Evolutionary conservation across 2,329 filamentous ascomycete species (phyloP).

Genomic region (Bimuria novae-zelandiae): DNA sequence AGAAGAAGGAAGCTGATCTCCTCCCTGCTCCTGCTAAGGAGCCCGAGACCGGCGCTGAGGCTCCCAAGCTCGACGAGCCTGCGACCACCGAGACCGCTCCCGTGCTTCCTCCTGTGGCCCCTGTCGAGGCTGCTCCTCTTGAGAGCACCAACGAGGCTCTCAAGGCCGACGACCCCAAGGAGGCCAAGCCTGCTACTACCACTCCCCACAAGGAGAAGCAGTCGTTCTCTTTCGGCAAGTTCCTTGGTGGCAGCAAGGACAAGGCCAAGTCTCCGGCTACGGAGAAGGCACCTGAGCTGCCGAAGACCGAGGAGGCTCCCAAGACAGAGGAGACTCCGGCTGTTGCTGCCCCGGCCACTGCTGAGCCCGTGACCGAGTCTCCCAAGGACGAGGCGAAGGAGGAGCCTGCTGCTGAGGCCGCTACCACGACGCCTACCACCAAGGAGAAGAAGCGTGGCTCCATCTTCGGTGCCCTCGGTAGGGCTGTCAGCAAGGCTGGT

Average conservation of each 20-base stretch:
- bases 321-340: slow-evolving; percentile 41
- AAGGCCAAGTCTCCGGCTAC: slow-evolving; percentile 51
- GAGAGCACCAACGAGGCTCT: slow-evolving; percentile 26
- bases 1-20: slow-evolving; percentile 74
- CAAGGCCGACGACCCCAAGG: slow-evolving; percentile 32
- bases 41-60: slow-evolving; percentile 46
- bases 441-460: slow-evolving; percentile 88
- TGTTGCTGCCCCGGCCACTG: slow-evolving; percentile 27
- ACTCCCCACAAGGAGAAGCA: slow-evolving; percentile 52
- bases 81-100: slow-evolving; percentile 48
- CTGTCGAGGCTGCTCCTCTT: slow-evolving; percentile 9
- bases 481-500: slow-evolving; percentile 52
- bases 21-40: slow-evolving; percentile 56
- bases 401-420: slow-evolving; percentile 48
- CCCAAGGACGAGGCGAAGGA: slow-evolving; percentile 53
- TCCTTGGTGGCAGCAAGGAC: slow-evolving; percentile 56
- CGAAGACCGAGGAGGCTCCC: slow-evolving; percentile 49
- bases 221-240: slow-evolving; percentile 59
- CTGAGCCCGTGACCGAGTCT: slow-evolving; percentile 44
- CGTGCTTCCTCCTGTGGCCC: slow-evolving; percentile 33
- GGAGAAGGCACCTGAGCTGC: slow-evolving; percentile 41
- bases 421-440: slow-evolving; percentile 56
- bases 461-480: slow-evolving; percentile 76
- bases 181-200: slow-evolving; percentile 42
- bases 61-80: slow-evolving; percentile 42